Conservation (phyloP, 371 early-diverging fungal genomes). For the Apophysomyces variabilis region DNA sequence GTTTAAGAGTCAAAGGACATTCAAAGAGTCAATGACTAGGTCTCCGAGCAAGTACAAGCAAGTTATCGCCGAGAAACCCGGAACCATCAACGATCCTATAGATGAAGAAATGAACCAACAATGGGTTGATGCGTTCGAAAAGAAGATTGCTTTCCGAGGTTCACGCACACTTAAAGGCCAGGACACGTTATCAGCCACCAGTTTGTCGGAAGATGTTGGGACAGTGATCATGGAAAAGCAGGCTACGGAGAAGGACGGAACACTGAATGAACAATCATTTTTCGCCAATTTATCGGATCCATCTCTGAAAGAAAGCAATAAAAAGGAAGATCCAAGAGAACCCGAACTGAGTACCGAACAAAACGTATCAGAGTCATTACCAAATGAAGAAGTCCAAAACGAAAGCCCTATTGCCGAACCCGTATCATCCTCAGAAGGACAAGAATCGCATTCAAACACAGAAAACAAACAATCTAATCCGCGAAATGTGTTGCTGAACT, state of each 20-base stretch:
- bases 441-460: neutral
- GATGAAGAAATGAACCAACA: constrained; percentile 21
- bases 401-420: neutral
- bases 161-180: constrained; percentile 4
- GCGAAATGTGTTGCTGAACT: constrained; percentile 1
- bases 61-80: too few species aligned
- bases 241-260: too few species aligned
- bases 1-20: too few species aligned
- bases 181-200: constrained; percentile 5
- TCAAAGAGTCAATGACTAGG: too few species aligned
- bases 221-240: neutral
- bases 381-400: neutral
- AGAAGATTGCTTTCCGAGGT: constrained; percentile 29
- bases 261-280: neutral
- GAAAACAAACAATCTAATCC: neutral
- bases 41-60: too few species aligned
- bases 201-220: neutral
- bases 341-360: neutral
- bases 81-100: neutral
- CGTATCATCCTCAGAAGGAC: neutral
- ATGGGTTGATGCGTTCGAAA: constrained; percentile 42
- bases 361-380: neutral
- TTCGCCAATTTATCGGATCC: too few species aligned
- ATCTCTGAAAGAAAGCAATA: too few species aligned
- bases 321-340: neutral